These are phyloP conservation scores for Trypanosomatidae sp. DNA, from an alignment of 208 protist species.

Conservation along the genomic window DNA sequence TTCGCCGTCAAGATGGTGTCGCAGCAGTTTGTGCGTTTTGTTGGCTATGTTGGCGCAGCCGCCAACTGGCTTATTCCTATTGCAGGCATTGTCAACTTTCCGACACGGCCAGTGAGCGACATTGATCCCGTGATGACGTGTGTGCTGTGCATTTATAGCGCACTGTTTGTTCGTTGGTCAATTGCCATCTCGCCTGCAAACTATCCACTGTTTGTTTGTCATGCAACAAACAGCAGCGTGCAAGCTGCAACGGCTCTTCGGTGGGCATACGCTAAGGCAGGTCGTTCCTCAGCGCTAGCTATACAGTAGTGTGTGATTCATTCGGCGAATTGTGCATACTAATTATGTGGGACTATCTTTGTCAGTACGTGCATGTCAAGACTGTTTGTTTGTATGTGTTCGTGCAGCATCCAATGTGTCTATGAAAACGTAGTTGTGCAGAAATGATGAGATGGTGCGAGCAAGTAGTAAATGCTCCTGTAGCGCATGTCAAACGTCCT, in stretches of 20 bases:
- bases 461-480: no score
- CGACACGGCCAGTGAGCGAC: constrained; percentile 51
- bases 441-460: no score
- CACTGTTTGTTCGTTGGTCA: constrained; percentile 75
- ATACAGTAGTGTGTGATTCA: no score
- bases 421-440: no score
- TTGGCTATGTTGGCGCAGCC: constrained; percentile 72
- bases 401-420: no score
- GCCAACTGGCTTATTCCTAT: constrained; percentile 88
- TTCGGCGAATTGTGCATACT: no score
- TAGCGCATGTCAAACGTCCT: no score
- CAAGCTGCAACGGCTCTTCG: constrained; percentile 46
- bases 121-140: constrained; percentile 78
- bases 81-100: constrained; percentile 75
- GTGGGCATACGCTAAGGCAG: constrained; percentile 13
- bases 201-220: constrained; percentile 77
- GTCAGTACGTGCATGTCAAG: no score
- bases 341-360: no score
- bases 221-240: constrained; percentile 66
- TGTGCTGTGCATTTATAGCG: constrained; percentile 62
- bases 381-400: no score
- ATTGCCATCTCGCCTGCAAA: constrained; percentile 76
- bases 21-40: constrained; percentile 36
- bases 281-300: no score
- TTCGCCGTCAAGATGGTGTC: constrained; percentile 46